phyloP scores from a whole-genome alignment of 1,284 basidiomycete genomes.

The Tilletia indica region DNA sequence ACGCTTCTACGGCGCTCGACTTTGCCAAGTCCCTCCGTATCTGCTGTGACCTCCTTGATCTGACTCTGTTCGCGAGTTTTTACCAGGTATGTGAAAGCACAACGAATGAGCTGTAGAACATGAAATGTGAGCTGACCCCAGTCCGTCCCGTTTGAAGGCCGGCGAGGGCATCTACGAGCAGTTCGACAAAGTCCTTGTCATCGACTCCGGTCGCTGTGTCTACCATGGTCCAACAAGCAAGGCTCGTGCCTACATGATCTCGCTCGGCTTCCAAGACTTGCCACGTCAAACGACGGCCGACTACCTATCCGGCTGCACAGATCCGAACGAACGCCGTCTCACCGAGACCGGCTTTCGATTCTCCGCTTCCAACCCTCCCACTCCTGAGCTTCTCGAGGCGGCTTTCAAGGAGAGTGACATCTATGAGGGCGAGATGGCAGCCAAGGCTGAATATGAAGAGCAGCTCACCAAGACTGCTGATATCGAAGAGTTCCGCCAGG shows the following conservation, averaged over 20 bases:
- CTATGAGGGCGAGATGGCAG: slow-evolving; percentile 61
- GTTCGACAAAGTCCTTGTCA: slow-evolving; percentile 60
- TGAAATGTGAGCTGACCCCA: too few species aligned
- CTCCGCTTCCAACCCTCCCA: slow-evolving; percentile 68
- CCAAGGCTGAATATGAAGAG: slow-evolving; percentile 65
- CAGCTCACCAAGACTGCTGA: slow-evolving; percentile 64
- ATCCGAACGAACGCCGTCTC: slow-evolving; percentile 59
- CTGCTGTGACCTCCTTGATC: slow-evolving; percentile 73
- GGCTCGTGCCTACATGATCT: slow-evolving; percentile 39
- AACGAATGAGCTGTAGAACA: too few species aligned
- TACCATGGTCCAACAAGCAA: slow-evolving; percentile 49
- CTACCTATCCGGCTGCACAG: slow-evolving; percentile 45
- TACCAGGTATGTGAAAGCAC: slow-evolving; percentile 64
- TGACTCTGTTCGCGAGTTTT: slow-evolving; percentile 75
- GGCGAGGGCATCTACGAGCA: slow-evolving; percentile 60
- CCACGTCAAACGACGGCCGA: slow-evolving; percentile 67
- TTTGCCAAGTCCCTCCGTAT: slow-evolving; percentile 71
- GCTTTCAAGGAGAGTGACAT: slow-evolving; percentile 67
- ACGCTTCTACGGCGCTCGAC: slow-evolving; percentile 78
- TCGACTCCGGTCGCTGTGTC: slow-evolving; percentile 48
- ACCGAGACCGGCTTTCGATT: slow-evolving; percentile 65
- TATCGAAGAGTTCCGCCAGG: slow-evolving; percentile 70
- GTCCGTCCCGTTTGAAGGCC: slow-evolving; percentile 18
- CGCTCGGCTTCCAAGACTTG: slow-evolving; percentile 55
- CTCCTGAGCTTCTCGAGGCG: slow-evolving; percentile 70